Evolutionary conservation across 2,329 filamentous ascomycete genomes (phyloP), one percentile per base, ranked within the genome.

Genomic region (Ophiocordyceps unilateralis): DNA sequence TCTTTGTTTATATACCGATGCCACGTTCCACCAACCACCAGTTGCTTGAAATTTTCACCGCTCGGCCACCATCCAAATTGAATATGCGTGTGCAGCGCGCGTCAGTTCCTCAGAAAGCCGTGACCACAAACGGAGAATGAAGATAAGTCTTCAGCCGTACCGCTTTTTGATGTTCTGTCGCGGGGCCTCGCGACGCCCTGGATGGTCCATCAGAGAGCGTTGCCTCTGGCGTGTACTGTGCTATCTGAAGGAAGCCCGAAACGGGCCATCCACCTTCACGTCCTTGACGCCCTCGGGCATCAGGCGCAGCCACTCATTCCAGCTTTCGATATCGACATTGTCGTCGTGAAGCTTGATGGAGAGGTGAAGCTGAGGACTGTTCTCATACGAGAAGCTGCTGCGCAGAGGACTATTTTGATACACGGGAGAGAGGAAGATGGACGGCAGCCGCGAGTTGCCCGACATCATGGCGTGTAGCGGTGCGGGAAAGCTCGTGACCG

Each of bases 211-310:
- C 24, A 8, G 24, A 26, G 24, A 26, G 24, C 32, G 32, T 14
- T 20, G 5, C 15, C 5, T 9, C 12, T 5, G 20, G 5, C 11
- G n/a, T 24, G 15, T 11, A 4, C 19, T 14, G 11, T 30, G 36
- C 40, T 46, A 55, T 42, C 51, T 46, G 39, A 55, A 54, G 3
- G 47, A 43, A 9, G 51, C 41, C 44, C 59, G 54, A 43, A 62
- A 70, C 19, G 69, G 68, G 3, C 68, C 68, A 21, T 76, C 71
- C 38, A 75, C 65, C 54, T 68, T 70, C 44, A 75, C 61, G 45
- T 75, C 71, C 49, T 61, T 67, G 48, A 76, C 65, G 8, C 70
- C 67, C 44, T 74, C 70, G 2, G 73, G 73, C 65, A 76, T 71
- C 51, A 70, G 59, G 20, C 72, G 67, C 47, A 77, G 55, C 71